Base-by-base conservation (phyloP, 441 rosid species). In the Gossypium trilobum region DNA sequence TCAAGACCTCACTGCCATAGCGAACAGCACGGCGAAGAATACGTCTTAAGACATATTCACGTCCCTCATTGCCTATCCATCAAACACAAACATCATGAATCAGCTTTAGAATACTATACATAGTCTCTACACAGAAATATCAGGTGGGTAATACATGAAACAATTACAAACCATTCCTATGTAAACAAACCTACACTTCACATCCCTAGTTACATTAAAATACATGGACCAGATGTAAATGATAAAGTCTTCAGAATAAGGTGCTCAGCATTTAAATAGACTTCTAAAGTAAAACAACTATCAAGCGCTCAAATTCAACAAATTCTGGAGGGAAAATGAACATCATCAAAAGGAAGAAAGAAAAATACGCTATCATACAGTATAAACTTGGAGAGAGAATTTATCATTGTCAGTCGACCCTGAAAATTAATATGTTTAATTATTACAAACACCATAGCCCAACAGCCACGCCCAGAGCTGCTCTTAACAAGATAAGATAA, bases 1-100 rank as follows among this genome's bases (percentile, higher is more conserved):
- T 91, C 6, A 95, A 81, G 78, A 91, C 95, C 85, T 95, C 97
- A 54, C 84, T 89, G 27, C 99, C 97, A 76, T 91, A 93, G 36
- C 99, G 95, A 72, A 95, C 96, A 64, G 98, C 99, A 79, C 98
- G 95, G 60, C 99, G 99, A 75, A 95, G 97, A 80, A 95, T 95
- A 56, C 98, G 96, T 77, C 99, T 85, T 33, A 95, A 81, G 74
- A 93, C 99, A 78, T 95, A 93, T 77, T 93, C 98, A 68, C 99
- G 98, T 10, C 97, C 97, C 76, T 95, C 98, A 76, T 91, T 95
- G 81, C 99, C 99, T 92, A 67, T 56, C 73, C 56, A 61, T 17
- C 60, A 52, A 52, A 68, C 3, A 63, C 70, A 82, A 73, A 69
- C 4, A 48, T 59, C 58, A 65, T 58, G 25, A 42, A 71, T 63